phyloP scores from a whole-genome alignment of 805 yeast species.

The Sugiyamaella marilandica region DNA sequence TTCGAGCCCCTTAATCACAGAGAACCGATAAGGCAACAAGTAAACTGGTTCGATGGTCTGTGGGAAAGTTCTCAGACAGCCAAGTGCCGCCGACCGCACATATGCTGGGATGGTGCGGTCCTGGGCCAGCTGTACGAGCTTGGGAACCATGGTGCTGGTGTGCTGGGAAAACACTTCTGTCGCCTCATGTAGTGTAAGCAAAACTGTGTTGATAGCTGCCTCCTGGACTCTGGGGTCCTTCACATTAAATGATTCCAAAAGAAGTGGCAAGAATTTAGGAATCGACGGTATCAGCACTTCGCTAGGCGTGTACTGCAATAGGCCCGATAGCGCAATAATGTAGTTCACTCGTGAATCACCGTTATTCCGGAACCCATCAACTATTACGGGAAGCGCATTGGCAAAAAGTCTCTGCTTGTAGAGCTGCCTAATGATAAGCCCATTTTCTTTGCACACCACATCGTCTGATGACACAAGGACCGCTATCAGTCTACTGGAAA shows the following conservation, averaged over 20 bases:
- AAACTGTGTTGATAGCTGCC: slow-evolving; percentile 58
- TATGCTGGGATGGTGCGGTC: slow-evolving; percentile 31
- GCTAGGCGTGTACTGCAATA: slow-evolving; percentile 61
- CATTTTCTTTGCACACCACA: slow-evolving; percentile 49
- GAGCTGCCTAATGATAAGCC: slow-evolving; percentile 57
- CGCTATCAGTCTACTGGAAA: slow-evolving; percentile 53
- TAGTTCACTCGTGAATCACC: slow-evolving; percentile 42
- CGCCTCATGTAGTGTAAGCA: slow-evolving; percentile 52
- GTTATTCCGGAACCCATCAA: slow-evolving; percentile 40
- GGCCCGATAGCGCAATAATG: slow-evolving; percentile 60
- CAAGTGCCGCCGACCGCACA: slow-evolving; percentile 54
- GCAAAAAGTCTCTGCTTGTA: slow-evolving; percentile 80
- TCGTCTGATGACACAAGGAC: slow-evolving; percentile 64
- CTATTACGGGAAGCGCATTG: slow-evolving; percentile 51
- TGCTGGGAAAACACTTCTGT: slow-evolving; percentile 50
- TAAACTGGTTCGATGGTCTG: slow-evolving; percentile 35
- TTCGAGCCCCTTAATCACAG: slow-evolving; percentile 45
- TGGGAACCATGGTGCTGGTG: slow-evolving; percentile 53
- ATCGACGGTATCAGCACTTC: slow-evolving; percentile 63
- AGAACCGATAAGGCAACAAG: slow-evolving; percentile 48
- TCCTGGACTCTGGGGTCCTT: slow-evolving; percentile 45
- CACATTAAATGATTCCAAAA: slow-evolving; percentile 58
- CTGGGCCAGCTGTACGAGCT: slow-evolving; percentile 38
- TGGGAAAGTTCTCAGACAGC: slow-evolving; percentile 51
- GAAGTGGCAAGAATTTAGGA: slow-evolving; percentile 59